Evolutionary conservation across 129 eudicot species (phyloP), one percentile per base, ranked within the genome.

Genomic region (Pittosporum tobira): DNA sequence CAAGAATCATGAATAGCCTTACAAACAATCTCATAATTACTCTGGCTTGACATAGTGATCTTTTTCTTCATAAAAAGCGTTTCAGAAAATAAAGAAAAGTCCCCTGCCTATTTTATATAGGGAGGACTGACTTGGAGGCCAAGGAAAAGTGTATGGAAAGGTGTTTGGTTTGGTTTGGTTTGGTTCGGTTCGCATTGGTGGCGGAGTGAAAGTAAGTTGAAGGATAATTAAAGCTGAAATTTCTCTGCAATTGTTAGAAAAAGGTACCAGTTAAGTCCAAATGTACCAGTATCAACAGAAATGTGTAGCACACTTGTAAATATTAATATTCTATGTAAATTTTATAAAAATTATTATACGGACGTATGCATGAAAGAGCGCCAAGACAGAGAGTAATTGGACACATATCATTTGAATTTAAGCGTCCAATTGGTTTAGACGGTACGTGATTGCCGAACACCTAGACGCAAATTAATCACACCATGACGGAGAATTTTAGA

Each of bases 1-100:
- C 52, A 59, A 73, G 73, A 64, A 52, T 68, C 78, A 74, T 79
- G 87, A 51, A 81, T 73, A 25, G 74, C 76, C 65, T 71, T 73
- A 72, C 95, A 85, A 7, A 73, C 56, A 48, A 51, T 75, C 70
- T 85, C 85, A 64, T 21, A 56, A 50, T n/a, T n/a, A n/a, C 15
- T 59, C 51, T 40, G 73, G 31, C 67, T 67, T 64, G 85, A 68
- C 31, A 69, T 29, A 38, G 40, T 52, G 7, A 31, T 53, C 54
- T 46, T 43, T 51, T 71, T 59, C 6, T n/a, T 42, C 5, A 59
- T 53, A 53, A 28, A 53, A 28, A 30, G 61, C 3, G n/a, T 34
- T 6, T 8, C 11, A 34, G 1, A 6, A 34, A 34, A 11, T 18
- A 22, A 31, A 18, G 31, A 34, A 34, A 12, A 7, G 13, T 34